Conservation (phyloP, 805 yeast species). For the Pichia scutulata region DNA sequence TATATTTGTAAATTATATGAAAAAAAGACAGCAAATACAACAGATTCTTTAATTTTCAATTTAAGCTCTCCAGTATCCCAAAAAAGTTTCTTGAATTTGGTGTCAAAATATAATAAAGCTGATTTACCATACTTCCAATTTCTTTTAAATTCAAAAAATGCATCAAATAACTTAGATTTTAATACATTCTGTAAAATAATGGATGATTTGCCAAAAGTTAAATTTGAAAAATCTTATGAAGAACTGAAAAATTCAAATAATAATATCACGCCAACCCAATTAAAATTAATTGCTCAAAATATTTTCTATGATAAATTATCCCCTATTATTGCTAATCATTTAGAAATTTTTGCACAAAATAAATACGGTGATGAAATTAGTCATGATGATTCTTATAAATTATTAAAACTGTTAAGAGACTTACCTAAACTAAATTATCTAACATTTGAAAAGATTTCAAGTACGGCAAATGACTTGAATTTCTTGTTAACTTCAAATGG, state of each 20-base stretch:
- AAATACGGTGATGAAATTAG: slow-evolving; percentile 38
- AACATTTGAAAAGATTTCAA: slow-evolving; percentile 23
- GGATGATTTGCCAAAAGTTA: slow-evolving; percentile 21
- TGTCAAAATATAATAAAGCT: slow-evolving; percentile 4
- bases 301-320: slow-evolving; percentile 27
- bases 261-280: slow-evolving; percentile 14
- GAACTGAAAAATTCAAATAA: slow-evolving; percentile 14
- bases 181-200: slow-evolving; percentile 19
- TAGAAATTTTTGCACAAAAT: slow-evolving; percentile 31
- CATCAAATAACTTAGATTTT: slow-evolving; percentile 3
- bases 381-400: slow-evolving; percentile 39
- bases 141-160: slow-evolving; percentile 5
- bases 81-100: slow-evolving; percentile 1
- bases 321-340: slow-evolving; percentile 54
- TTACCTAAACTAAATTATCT: slow-evolving; percentile 28
- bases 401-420: slow-evolving; percentile 37
- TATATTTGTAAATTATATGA: slow-evolving; percentile 47
- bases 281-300: slow-evolving; percentile 17
- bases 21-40: slow-evolving; percentile 3
- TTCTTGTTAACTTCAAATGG: slow-evolving; percentile 16
- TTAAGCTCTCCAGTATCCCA: slow-evolving; percentile 2
- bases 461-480: slow-evolving; percentile 12
- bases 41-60: background rate
- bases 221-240: slow-evolving; percentile 17
- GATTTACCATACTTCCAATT: slow-evolving; percentile 13